Percentiles rank a stretch among this genome's conserved stretches.
phyloP scores from a whole-genome alignment of 75 land plant genomes.

The Selaginella moellendorffii region DNA sequence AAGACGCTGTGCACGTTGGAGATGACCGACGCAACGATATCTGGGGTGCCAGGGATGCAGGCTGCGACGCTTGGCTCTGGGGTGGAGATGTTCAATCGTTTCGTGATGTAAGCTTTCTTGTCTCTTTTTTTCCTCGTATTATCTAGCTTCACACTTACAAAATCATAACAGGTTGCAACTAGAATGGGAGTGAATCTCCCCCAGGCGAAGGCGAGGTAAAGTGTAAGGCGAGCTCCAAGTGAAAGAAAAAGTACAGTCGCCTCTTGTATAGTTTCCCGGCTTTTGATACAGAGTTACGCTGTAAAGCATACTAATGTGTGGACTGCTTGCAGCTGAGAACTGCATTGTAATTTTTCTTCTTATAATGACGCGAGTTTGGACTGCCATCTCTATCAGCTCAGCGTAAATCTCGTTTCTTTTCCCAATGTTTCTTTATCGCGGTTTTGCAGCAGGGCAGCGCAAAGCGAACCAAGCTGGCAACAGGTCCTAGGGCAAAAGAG shows the following conservation, averaged over 20 bases:
- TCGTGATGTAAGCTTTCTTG: constrained; percentile 35
- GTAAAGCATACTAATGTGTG: no score
- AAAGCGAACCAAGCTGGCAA: no score
- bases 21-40: constrained; percentile 80
- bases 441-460: no score
- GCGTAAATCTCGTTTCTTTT: no score
- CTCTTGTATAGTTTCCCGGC: constrained; percentile 1
- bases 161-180: background rate
- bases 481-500: no score
- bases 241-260: background rate
- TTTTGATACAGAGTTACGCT: no score
- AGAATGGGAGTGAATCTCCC: background rate
- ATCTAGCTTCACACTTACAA: background rate
- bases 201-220: background rate
- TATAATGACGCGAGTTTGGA: no score
- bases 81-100: constrained; percentile 79
- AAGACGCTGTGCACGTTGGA: constrained; percentile 82
- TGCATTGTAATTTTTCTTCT: no score
- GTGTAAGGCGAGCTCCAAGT: no score
- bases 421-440: no score
- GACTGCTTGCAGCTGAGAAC: no score
- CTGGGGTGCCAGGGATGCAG: constrained; percentile 94
- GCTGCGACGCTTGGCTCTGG: constrained; percentile 98
- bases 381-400: no score
- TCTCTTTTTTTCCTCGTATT: background rate